Evolutionary conservation across 371 early-diverging fungal genomes (phyloP).

Genomic region (Dichotomocladium elegans): DNA sequence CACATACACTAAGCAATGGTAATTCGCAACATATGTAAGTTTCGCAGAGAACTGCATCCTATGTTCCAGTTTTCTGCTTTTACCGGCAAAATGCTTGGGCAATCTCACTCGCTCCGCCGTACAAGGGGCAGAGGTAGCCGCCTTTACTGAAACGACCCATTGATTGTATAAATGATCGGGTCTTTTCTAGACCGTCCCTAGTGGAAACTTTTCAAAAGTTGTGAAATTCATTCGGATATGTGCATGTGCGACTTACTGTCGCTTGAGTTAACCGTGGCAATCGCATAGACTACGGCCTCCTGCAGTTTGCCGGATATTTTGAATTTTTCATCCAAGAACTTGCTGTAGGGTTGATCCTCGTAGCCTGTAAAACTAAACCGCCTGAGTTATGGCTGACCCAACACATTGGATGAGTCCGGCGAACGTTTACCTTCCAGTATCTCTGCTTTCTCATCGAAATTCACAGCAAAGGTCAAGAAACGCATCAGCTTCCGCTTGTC

Average conservation of each 20-base stretch:
- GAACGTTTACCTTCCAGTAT: slow-evolving; percentile 22
- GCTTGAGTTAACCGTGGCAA: slow-evolving; percentile 60
- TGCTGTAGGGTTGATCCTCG: slow-evolving; percentile 20
- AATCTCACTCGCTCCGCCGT: slow-evolving; percentile 90
- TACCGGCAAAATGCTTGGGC: slow-evolving; percentile 91
- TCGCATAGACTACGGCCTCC: slow-evolving; percentile 68
- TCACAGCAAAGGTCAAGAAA: slow-evolving; percentile 70
- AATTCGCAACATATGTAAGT: too few relatives aligned
- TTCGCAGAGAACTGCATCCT: too few relatives aligned
- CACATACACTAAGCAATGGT: slow-evolving; percentile 56
- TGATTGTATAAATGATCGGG: slow-evolving; percentile 70
- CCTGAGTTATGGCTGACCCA: too few relatives aligned
- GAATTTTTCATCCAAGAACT: slow-evolving; percentile 58
- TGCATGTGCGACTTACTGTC: neutral
- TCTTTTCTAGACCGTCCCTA: slow-evolving; percentile 63
- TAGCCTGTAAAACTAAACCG: neutral
- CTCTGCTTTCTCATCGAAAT: slow-evolving; percentile 35
- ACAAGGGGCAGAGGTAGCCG: slow-evolving; percentile 77
- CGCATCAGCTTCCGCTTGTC: slow-evolving; percentile 91
- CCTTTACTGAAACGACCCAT: slow-evolving; percentile 87
- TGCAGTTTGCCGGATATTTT: slow-evolving; percentile 63
- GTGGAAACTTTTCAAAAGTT: neutral
- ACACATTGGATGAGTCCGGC: too few relatives aligned
- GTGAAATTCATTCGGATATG: neutral
- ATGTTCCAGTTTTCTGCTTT: neutral